phyloP scores from a whole-genome alignment of 2,329 filamentous ascomycete genomes.

The Penicillium sp. region DNA sequence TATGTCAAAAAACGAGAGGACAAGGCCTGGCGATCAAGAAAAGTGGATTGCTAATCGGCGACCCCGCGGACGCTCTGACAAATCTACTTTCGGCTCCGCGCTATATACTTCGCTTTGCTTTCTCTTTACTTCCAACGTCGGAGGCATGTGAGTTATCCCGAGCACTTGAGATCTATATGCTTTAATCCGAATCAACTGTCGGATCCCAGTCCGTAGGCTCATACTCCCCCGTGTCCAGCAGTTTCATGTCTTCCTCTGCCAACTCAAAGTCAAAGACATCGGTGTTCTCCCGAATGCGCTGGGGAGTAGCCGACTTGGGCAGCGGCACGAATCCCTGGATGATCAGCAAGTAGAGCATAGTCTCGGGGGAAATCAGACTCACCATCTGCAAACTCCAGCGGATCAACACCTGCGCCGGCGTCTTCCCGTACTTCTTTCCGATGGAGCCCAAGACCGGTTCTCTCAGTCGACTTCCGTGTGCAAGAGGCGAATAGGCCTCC shows the following conservation, averaged over 20 bases:
- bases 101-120: neutral
- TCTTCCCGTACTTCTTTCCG: slow-evolving; percentile 68
- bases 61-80: slow-evolving; percentile 16
- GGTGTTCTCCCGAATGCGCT: slow-evolving; percentile 62
- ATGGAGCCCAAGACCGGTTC: slow-evolving; percentile 65
- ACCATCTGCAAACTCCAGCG: slow-evolving; percentile 79
- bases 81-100: slow-evolving; percentile 14
- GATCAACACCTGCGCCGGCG: slow-evolving; percentile 72
- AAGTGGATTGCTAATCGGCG: slow-evolving; percentile 1
- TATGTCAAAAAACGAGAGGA: slow-evolving; percentile 42
- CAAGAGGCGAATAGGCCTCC: slow-evolving; percentile 79
- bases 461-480: slow-evolving; percentile 68
- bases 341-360: neutral
- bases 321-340: slow-evolving; percentile 62
- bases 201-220: slow-evolving; percentile 63
- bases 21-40: neutral
- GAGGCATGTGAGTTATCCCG: no score
- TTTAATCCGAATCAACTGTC: slow-evolving; percentile 35
- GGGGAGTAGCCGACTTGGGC: slow-evolving; percentile 62
- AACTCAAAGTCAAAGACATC: slow-evolving; percentile 64
- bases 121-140: neutral
- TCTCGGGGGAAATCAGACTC: slow-evolving; percentile 41
- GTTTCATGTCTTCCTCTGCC: slow-evolving; percentile 58
- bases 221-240: slow-evolving; percentile 58
- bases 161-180: neutral